Evolutionary conservation across 768 basidiomycete genomes (phyloP).

Genomic region (Xerocomellus chrysenteron): DNA sequence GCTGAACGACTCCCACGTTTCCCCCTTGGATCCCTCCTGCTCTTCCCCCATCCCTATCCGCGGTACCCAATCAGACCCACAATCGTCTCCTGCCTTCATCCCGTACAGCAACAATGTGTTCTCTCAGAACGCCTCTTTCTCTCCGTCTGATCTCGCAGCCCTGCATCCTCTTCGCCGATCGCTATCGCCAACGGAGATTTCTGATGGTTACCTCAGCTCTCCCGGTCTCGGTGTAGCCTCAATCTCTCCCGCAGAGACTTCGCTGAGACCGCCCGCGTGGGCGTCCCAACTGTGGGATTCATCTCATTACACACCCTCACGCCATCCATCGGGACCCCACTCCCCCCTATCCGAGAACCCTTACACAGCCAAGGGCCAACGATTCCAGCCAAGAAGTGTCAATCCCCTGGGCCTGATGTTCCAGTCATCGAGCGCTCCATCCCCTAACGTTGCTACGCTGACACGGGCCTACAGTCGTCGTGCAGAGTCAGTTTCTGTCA

Average conservation of each 20-base stretch:
- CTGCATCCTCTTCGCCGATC: slow-evolving; percentile 64
- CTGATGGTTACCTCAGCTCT: slow-evolving; percentile 44
- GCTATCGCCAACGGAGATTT: slow-evolving; percentile 54
- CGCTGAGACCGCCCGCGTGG: slow-evolving; percentile 62
- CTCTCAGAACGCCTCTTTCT: slow-evolving; percentile 52
- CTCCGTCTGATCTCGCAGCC: slow-evolving; percentile 59
- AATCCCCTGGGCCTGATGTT: slow-evolving; percentile 56
- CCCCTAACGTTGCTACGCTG: slow-evolving; percentile 47
- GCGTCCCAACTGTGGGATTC: slow-evolving; percentile 64
- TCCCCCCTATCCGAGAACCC: slow-evolving; percentile 45
- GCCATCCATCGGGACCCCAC: slow-evolving; percentile 46
- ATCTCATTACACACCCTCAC: slow-evolving; percentile 42
- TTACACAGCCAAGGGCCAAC: slow-evolving; percentile 41
- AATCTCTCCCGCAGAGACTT: slow-evolving; percentile 60
- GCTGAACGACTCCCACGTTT: slow-evolving; percentile 59
- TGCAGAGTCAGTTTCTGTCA: slow-evolving; percentile 61
- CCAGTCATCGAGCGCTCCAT: slow-evolving; percentile 71
- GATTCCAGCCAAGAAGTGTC: slow-evolving; percentile 39
- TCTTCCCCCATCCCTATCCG: slow-evolving; percentile 69
- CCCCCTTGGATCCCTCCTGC: slow-evolving; percentile 33
- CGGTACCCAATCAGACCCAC: slow-evolving; percentile 39
- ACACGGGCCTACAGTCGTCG: slow-evolving; percentile 64
- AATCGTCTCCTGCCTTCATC: slow-evolving; percentile 47
- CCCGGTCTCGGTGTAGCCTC: slow-evolving; percentile 50
- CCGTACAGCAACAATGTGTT: slow-evolving; percentile 50